These are phyloP conservation scores for Teratosphaeria gauchensis DNA, from an alignment of 2,329 filamentous ascomycete species.

Conservation along the genomic window DNA sequence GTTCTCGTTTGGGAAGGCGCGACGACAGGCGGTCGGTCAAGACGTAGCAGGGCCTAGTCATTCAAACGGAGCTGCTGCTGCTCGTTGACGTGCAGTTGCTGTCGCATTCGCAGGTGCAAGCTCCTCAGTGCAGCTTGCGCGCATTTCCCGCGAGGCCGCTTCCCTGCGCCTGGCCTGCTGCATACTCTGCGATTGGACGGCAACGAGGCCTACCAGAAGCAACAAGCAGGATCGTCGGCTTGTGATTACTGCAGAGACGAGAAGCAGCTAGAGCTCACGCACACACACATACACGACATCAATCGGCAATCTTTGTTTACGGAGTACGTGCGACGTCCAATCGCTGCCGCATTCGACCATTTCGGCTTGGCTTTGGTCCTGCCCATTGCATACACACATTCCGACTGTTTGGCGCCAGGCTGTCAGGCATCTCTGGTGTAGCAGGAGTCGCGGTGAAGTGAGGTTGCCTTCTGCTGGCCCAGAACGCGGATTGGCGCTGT, in stretches of 20 bases:
- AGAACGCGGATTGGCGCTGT: not conserved
- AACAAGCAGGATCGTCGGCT: not conserved
- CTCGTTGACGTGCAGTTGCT: not conserved
- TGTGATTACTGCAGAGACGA: not conserved
- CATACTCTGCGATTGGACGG: not conserved
- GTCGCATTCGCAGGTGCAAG: not conserved
- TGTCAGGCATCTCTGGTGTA: not conserved
- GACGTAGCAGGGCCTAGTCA: not conserved
- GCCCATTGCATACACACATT: not conserved
- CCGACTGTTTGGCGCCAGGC: not conserved
- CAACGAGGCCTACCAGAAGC: not conserved
- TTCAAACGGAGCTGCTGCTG: not conserved
- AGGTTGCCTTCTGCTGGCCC: not conserved
- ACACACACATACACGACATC: not conserved
- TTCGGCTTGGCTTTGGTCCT: not conserved
- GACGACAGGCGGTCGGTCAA: not conserved
- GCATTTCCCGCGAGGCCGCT: not conserved
- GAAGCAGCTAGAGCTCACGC: not conserved
- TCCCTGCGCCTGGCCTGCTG: not conserved
- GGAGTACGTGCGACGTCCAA: not conserved
- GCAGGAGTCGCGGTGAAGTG: not conserved
- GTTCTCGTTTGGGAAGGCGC: not conserved
- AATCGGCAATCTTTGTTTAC: not conserved
- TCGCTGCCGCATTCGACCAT: not conserved
- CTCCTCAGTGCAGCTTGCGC: not conserved